Evolutionary conservation across 768 basidiomycete genomes (phyloP).

Genomic region (Strobilomyces confusus): DNA sequence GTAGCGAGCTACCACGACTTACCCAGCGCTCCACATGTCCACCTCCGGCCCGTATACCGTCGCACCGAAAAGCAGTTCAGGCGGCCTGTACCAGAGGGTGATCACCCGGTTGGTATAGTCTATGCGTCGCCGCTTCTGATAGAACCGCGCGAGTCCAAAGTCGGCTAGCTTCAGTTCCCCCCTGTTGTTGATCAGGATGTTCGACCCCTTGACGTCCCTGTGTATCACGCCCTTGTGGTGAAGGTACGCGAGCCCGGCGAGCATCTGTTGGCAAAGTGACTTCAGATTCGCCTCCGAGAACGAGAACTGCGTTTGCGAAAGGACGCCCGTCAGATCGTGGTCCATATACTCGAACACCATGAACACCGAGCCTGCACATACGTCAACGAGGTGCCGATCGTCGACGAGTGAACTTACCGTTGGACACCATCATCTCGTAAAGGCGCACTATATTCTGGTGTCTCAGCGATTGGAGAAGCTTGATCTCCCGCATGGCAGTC

Average conservation of each 20-base stretch:
- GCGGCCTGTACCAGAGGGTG: constrained; percentile 97
- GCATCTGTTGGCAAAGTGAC: constrained; percentile 94
- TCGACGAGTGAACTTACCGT: constrained; percentile 50
- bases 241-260: constrained; percentile 89
- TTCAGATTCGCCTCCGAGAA: constrained; percentile 90
- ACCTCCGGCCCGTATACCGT: constrained; percentile 97
- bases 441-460: constrained; percentile 88
- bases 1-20: constrained; percentile 6
- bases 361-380: constrained; percentile 75
- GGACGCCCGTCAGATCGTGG: constrained; percentile 92
- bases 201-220: constrained; percentile 98
- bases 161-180: constrained; percentile 96
- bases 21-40: constrained; percentile 99
- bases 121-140: constrained; percentile 81
- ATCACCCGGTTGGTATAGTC: constrained; percentile 99
- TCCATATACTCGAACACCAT: constrained; percentile 99
- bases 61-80: constrained; percentile 91
- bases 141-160: constrained; percentile 96
- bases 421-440: constrained; percentile 98
- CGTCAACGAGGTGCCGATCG: constrained; percentile 3
- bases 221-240: constrained; percentile 96
- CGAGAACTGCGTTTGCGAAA: constrained; percentile 84
- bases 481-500: constrained; percentile 98
- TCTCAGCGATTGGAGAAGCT: constrained; percentile 85
- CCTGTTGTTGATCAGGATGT: constrained; percentile 87